These are phyloP conservation scores for Trypanosoma mega DNA, from an alignment of 208 protist genomes.

Conservation along the genomic window DNA sequence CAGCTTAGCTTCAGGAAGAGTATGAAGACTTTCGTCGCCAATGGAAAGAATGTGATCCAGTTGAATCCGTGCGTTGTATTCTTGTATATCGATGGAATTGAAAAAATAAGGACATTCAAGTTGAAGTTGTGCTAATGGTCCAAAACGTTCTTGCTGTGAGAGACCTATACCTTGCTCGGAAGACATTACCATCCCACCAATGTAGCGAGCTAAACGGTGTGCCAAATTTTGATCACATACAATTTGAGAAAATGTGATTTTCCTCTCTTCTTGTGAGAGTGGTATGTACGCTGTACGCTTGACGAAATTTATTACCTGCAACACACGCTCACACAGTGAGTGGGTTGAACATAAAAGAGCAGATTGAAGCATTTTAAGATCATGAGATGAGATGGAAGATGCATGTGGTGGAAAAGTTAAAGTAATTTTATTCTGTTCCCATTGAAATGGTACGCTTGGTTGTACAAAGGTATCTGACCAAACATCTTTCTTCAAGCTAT, in stretches of 20 bases:
- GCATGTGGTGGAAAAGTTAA: constrained; percentile 22
- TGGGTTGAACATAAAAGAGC: constrained; percentile 25
- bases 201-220: constrained; percentile 60
- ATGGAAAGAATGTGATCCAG: constrained; percentile 50
- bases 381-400: constrained; percentile 26
- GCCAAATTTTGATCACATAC: constrained; percentile 67
- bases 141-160: constrained; percentile 35
- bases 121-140: constrained; percentile 56
- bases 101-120: constrained; percentile 85
- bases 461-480: constrained; percentile 31
- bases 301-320: constrained; percentile 63
- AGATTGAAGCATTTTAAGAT: constrained; percentile 32
- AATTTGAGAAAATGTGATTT: constrained; percentile 71
- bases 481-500: constrained; percentile 31
- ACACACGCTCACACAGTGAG: constrained; percentile 34
- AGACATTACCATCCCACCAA: constrained; percentile 51
- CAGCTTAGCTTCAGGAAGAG: constrained; percentile 49
- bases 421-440: constrained; percentile 26
- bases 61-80: constrained; percentile 61
- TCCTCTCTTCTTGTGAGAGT: constrained; percentile 42
- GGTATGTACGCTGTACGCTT: constrained; percentile 53
- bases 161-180: constrained; percentile 45
- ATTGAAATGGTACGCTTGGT: constrained; percentile 25
- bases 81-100: constrained; percentile 54
- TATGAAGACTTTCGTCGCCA: constrained; percentile 35